Evolutionary conservation across 2,329 filamentous ascomycete genomes (phyloP).

Genomic region (Pyricularia sp.): DNA sequence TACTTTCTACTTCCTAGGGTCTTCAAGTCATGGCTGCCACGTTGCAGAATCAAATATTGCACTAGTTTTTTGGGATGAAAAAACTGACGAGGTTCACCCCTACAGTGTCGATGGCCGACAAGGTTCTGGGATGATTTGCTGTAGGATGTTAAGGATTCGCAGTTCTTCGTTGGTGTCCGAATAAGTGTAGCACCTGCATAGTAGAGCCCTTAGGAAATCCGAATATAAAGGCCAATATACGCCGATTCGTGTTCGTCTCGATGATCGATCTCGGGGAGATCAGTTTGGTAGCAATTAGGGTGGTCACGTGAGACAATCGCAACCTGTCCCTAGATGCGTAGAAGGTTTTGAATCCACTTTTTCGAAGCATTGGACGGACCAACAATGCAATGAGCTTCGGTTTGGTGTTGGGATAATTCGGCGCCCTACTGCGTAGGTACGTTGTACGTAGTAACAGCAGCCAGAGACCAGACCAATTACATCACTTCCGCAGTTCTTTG

Average conservation of each 20-base stretch:
- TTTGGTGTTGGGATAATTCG: neutral
- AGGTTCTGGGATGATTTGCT: slow-evolving; percentile 30
- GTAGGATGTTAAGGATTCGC: neutral
- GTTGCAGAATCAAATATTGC: neutral
- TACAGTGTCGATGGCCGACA: slow-evolving; percentile 40
- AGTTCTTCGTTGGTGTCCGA: neutral
- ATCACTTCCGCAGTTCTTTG: neutral
- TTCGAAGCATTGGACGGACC: neutral
- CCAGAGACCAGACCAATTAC: neutral
- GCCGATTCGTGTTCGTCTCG: neutral
- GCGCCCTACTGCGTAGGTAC: neutral
- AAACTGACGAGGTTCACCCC: neutral
- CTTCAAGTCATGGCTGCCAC: neutral
- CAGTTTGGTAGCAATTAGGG: neutral
- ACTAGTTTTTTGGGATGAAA: neutral
- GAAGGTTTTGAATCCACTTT: neutral
- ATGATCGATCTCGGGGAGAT: neutral
- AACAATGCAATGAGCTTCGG: neutral
- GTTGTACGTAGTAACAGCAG: neutral
- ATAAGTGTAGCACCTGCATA: neutral
- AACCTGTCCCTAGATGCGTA: neutral
- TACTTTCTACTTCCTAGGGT: too few species aligned
- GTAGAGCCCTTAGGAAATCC: neutral
- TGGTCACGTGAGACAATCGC: neutral
- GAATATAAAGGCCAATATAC: neutral